Conservation (phyloP, 805 yeast species). For the Pichia eremophila region DNA sequence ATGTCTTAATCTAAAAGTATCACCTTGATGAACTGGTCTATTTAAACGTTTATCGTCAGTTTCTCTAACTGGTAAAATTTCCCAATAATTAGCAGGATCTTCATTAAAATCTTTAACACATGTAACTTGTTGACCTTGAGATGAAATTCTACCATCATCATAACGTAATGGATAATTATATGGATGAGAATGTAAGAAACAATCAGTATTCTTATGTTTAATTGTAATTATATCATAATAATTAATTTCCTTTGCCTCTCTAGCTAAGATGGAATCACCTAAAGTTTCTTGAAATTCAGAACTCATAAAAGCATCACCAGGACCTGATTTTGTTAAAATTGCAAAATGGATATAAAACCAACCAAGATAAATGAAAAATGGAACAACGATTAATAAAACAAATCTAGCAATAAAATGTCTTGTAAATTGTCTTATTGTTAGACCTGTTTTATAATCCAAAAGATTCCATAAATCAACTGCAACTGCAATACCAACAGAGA, state of each 20-base stretch:
- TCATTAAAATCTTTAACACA: slow-evolving; percentile 56
- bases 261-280: slow-evolving; percentile 71
- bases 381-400: slow-evolving; percentile 62
- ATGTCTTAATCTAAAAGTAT: slow-evolving; percentile 71
- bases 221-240: slow-evolving; percentile 71
- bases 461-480: slow-evolving; percentile 79
- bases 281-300: slow-evolving; percentile 89
- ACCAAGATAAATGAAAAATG: slow-evolving; percentile 69
- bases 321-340: slow-evolving; percentile 77
- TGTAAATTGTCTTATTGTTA: slow-evolving; percentile 43
- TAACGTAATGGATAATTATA: slow-evolving; percentile 79
- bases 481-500: slow-evolving; percentile 83
- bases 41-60: slow-evolving; percentile 29
- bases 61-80: slow-evolving; percentile 56
- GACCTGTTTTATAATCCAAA: slow-evolving; percentile 62
- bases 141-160: slow-evolving; percentile 91
- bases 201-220: slow-evolving; percentile 70
- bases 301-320: slow-evolving; percentile 95
- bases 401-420: slow-evolving; percentile 73
- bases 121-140: slow-evolving; percentile 92
- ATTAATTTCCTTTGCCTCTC: slow-evolving; percentile 59
- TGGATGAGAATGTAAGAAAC: slow-evolving; percentile 75
- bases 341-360: slow-evolving; percentile 93
- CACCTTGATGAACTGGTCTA: slow-evolving; percentile 58
- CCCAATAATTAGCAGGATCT: slow-evolving; percentile 57